Base-by-base conservation (phyloP, 179 eudicot species). In the Monotropa hypopitys region DNA sequence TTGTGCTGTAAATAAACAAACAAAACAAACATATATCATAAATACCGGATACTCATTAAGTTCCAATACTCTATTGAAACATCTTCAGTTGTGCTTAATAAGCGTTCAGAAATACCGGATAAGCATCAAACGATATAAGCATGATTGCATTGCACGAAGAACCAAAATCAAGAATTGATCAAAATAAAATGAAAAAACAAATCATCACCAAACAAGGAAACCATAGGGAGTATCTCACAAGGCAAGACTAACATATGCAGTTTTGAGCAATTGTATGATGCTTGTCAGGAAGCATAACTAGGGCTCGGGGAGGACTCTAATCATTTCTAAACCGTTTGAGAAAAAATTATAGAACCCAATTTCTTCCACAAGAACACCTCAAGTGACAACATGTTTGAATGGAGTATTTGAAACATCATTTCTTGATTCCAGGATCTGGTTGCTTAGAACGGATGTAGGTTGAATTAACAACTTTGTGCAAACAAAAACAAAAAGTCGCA, bases 1-100 rank as follows among this genome's bases (percentile, higher is more conserved):
- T 91, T 95, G 86, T 95, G 99, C 99, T 95, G 92, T 79, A 87
- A 78, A 70, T 46, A 78, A 78, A 76, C 69, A 63, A 13, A 72
- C 15, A 9, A n/a, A n/a, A 42, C 21, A 3, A n/a, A 26, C 49
- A 61, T 76, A 59, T 59, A 12, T 59, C 15, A 26, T 59, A 6
- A 59, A 59, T 59, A 59, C 66, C 4, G 13, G 15, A 10, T 26
- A 28, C 28, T 47, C 51, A 47, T 47, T 3, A 35, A 20, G 42
- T 72, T 13, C 16, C 56, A 63, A 40, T 57, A 38, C 43, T 71
- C 54, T 35, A 40, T 73, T 33, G 16, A 30, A 47, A 61, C 42
- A 49, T 35, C 66, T 33, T 9, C 40, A 62, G 42, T 13, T 54
- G 53, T 16, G 20, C 40, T 53, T 35, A 40, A 35, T 18, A 59